Conservation (phyloP, 495 filamentous ascomycete species). For the Hyaloscypha hepaticicola region DNA sequence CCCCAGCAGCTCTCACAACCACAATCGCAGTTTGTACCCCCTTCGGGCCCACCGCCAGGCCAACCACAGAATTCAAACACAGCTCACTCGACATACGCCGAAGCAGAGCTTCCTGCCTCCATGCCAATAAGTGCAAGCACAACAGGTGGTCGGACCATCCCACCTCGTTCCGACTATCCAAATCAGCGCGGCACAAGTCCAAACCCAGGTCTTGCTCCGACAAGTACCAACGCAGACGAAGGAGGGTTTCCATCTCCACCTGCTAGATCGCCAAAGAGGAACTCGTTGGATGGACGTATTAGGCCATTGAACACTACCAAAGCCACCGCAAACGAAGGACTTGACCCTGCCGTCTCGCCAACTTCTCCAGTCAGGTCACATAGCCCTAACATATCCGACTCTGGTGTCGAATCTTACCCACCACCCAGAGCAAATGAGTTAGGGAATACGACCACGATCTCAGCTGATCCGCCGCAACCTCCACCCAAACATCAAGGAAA, state of each 20-base stretch:
- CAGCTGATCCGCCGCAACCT: not conserved
- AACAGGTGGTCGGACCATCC: conserved; percentile 12
- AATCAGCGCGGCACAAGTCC: not conserved
- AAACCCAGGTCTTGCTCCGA: not conserved
- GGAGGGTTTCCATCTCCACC: conserved; percentile 3
- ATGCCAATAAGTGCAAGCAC: not conserved
- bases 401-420: not conserved
- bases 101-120: conserved; percentile 7
- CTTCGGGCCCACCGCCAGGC: not conserved
- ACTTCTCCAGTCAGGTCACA: not conserved
- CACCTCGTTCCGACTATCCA: conserved; percentile 17
- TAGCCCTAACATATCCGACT: conserved; percentile 13
- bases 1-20: conserved; percentile 2
- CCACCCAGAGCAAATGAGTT: not conserved
- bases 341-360: not conserved
- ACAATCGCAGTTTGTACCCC: not conserved
- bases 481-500: conserved; percentile 3
- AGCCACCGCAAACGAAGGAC: not conserved
- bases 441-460: not conserved
- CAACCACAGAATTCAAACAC: conserved; percentile 4
- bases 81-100: not conserved
- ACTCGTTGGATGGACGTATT: conserved; percentile 14
- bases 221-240: not conserved
- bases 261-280: conserved; percentile 12
- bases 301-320: conserved; percentile 14